Evolutionary conservation across 805 yeast species (phyloP).

Genomic region (Alloascoidea africana): DNA sequence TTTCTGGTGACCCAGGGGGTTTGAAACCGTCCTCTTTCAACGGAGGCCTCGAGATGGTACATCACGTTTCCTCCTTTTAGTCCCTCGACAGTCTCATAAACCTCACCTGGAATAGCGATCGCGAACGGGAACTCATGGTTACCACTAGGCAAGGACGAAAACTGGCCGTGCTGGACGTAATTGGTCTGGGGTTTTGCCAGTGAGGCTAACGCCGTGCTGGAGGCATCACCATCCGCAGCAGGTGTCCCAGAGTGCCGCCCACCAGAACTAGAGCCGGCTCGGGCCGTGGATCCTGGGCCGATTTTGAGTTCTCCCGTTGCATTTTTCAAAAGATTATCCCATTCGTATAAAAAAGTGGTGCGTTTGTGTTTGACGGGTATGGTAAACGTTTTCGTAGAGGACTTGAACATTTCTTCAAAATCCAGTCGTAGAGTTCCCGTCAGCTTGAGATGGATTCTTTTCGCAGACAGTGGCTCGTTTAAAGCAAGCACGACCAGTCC

Average conservation of each 20-base stretch:
- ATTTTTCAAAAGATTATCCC: conserved; percentile 34
- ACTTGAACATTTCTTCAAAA: conserved; percentile 38
- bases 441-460: conserved; percentile 36
- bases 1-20: conserved; percentile 39
- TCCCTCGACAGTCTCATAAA: conserved; percentile 66
- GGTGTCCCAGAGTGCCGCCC: no score
- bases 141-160: conserved; percentile 33
- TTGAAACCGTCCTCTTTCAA: conserved; percentile 54
- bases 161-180: conserved; percentile 4
- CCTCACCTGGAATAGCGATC: conserved; percentile 53
- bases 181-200: neutral
- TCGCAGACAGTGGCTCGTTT: conserved; percentile 48
- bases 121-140: conserved; percentile 69
- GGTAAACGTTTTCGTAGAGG: neutral
- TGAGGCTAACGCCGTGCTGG: neutral
- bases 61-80: conserved; percentile 52
- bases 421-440: conserved; percentile 41
- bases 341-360: conserved; percentile 40
- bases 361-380: neutral
- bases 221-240: neutral
- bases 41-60: conserved; percentile 47
- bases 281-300: conserved; percentile 5
- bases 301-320: conserved; percentile 2
- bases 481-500: conserved; percentile 59
- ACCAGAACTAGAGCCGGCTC: conserved; percentile 8